Evolutionary conservation across 148 eudicot species (phyloP).

Genomic region (Amaranthus hypochondriacus): DNA sequence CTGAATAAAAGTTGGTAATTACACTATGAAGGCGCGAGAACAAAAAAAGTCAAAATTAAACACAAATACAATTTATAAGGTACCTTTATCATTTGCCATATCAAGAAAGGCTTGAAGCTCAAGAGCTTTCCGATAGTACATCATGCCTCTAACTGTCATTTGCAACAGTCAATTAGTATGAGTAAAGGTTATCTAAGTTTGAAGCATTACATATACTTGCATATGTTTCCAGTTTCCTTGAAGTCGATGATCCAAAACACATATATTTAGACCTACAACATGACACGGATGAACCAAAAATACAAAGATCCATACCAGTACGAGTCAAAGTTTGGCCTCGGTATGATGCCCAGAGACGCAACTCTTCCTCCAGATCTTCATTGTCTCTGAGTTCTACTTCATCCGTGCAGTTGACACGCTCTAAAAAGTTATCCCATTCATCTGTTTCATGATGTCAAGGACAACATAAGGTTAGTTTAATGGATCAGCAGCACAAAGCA

Average conservation of each 20-base stretch:
- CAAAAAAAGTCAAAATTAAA: not conserved
- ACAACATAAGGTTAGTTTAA: conserved; percentile 1
- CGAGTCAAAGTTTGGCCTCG: conserved; percentile 91
- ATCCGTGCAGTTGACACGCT: conserved; percentile 50
- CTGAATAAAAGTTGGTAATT: not conserved
- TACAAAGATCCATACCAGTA: conserved; percentile 53
- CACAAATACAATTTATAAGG: not conserved
- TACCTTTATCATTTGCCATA: conserved; percentile 94
- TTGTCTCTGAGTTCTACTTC: conserved; percentile 61
- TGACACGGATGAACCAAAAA: not conserved
- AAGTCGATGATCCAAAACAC: not conserved
- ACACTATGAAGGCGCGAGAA: not conserved
- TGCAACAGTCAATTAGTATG: conserved; percentile 4
- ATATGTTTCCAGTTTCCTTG: not conserved
- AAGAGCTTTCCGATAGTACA: conserved; percentile 94
- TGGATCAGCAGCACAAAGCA: conserved; percentile 8
- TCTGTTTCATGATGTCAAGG: conserved; percentile 36
- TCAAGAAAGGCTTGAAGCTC: conserved; percentile 99
- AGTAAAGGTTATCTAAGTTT: not conserved
- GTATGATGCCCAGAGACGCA: conserved; percentile 97
- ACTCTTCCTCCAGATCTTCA: conserved; percentile 65
- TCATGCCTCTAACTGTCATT: conserved; percentile 92
- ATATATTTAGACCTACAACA: not conserved
- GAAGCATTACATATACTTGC: not conserved
- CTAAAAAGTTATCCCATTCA: conserved; percentile 91